phyloP scores from a whole-genome alignment of 2,329 filamentous ascomycete genomes.

The Penicillium sp. region DNA sequence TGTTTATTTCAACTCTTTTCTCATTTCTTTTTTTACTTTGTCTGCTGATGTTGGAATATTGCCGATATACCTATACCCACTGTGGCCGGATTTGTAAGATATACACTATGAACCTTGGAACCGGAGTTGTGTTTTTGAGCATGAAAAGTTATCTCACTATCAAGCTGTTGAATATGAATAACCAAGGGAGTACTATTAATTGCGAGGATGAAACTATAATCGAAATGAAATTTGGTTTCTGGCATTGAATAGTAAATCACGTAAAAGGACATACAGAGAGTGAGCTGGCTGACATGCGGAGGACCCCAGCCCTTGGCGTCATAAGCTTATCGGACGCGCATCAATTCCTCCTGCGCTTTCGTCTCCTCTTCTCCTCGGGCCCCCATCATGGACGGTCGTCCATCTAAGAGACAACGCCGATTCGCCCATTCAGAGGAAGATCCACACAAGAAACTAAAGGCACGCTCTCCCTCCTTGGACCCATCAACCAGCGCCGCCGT shows the following conservation, averaged over 20 bases:
- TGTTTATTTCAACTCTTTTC: neutral
- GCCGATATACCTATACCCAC: slow-evolving; percentile 10
- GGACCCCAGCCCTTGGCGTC: slow-evolving; percentile 16
- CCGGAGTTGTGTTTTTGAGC: neutral
- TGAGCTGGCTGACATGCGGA: neutral
- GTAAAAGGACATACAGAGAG: no score
- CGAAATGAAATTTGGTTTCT: neutral
- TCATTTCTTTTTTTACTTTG: slow-evolving; percentile 7
- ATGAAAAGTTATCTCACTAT: neutral
- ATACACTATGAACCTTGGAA: slow-evolving; percentile 6
- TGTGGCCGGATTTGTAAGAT: slow-evolving; percentile 13
- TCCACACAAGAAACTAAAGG: slow-evolving; percentile 12
- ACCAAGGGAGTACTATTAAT: neutral
- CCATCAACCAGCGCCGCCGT: slow-evolving; percentile 8
- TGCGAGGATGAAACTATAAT: neutral
- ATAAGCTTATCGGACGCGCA: slow-evolving; percentile 26
- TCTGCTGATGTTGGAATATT: slow-evolving; percentile 8
- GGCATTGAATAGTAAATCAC: neutral
- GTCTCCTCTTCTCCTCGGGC: slow-evolving; percentile 1
- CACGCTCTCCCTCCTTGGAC: neutral
- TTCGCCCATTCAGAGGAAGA: slow-evolving; percentile 31
- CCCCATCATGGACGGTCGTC: slow-evolving; percentile 41
- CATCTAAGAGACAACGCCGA: slow-evolving; percentile 44
- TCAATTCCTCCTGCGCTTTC: slow-evolving; percentile 16
- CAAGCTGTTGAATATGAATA: neutral